Percentiles rank a stretch among this genome's conserved stretches.
phyloP scores from a whole-genome alignment of 345 rosid species.

The Aethionema arabicum region DNA sequence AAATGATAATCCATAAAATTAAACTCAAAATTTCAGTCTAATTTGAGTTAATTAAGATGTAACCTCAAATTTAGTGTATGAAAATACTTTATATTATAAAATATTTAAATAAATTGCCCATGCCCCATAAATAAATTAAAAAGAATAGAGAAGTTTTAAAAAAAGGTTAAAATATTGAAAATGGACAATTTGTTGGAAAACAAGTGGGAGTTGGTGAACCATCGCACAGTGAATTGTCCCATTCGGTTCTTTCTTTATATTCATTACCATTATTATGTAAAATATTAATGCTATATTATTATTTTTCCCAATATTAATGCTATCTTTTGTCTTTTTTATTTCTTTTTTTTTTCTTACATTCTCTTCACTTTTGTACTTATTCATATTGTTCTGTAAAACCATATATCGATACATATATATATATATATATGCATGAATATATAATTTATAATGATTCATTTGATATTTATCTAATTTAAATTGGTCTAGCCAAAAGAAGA shows the following conservation, averaged over 20 bases:
- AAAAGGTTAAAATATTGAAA: slow-evolving; percentile 34
- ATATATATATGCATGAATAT: not conserved
- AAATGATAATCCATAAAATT: no score
- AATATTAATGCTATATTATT: slow-evolving; percentile 23
- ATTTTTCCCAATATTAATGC: slow-evolving; percentile 21
- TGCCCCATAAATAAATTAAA: slow-evolving; percentile 16
- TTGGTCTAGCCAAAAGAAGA: no score
- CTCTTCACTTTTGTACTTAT: slow-evolving; percentile 18
- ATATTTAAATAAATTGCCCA: slow-evolving; percentile 36
- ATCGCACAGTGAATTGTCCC: slow-evolving; percentile 39
- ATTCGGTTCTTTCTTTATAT: slow-evolving; percentile 21
- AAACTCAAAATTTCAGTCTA: no score
- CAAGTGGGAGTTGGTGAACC: slow-evolving; percentile 83
- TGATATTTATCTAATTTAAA: no score
- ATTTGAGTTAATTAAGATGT: no score
- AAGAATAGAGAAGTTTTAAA: slow-evolving; percentile 3
- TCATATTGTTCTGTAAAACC: not conserved
- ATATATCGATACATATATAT: not conserved
- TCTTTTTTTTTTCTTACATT: slow-evolving; percentile 2
- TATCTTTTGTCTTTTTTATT: slow-evolving; percentile 21
- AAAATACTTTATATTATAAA: slow-evolving; percentile 34
- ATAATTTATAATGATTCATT: not conserved
- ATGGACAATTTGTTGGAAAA: slow-evolving; percentile 58
- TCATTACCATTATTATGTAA: slow-evolving; percentile 21
- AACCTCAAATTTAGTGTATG: no score